Evolutionary conservation across 1,284 basidiomycete genomes (phyloP), one percentile per base, ranked within the genome.

Genomic region (Ustilago bromivora): DNA sequence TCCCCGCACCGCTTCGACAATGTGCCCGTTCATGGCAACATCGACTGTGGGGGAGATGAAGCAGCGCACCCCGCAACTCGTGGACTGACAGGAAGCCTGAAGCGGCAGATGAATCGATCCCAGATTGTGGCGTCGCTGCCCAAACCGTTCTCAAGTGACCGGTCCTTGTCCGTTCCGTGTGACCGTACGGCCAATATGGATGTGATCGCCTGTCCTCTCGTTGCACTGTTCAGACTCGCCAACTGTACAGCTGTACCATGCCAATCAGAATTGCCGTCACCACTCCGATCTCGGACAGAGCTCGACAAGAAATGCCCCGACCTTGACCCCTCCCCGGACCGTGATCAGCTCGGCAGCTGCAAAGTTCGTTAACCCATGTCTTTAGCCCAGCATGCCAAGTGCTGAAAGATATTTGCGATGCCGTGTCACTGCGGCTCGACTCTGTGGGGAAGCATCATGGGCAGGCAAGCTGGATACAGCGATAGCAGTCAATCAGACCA

Each of bases 241-340:
- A 60, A n/a, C 19, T 28, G 15, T 28, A 6, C 58, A 40, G 40
- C 10, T 47, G 7, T 47, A 13, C 40, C 40, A 41, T 17, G 40
- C 40, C 40, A 41, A 2, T 11, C 52, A 41, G 28, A 43, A 58
- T 53, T 54, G 70, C 64, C 60, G 70, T 57, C 52, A 4, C 52
- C 28, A 51, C 7, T 72, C 70, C 70, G 70, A 60, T 19, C 55
- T 62, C 70, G 70, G 70, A 11, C 57, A 66, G 47, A 56, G 31
- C 9, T 63, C 32, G 41, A 47, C 34, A 32, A 43, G 8, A 8
- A 35, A 58, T 49, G 63, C 69, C n/a, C 69, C 69, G 59, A 71
- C 11, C 19, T 19, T 28, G 17, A 8, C 38, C 35, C 38, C 46
- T 32, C 11, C 31, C 63, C 61, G 69, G 62, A 61, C 59, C 58